Percentiles rank a stretch among this genome's conserved stretches.
These are phyloP conservation scores for Priceomyces castillae DNA, from an alignment of 805 yeast genomes.

Conservation along the genomic window DNA sequence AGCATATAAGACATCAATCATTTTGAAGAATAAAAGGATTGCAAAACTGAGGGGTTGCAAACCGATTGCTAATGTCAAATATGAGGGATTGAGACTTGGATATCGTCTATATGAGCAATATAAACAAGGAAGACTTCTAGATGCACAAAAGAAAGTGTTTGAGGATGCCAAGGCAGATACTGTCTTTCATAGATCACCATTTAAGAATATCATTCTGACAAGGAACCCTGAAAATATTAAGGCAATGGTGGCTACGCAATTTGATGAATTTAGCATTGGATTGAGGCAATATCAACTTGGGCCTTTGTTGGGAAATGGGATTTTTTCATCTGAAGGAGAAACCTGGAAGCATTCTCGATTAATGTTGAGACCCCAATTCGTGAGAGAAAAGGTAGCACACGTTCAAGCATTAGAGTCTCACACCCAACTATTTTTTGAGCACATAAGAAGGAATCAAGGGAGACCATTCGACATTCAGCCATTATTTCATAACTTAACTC, in stretches of 20 bases:
- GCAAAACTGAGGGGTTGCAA: background rate
- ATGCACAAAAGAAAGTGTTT: background rate
- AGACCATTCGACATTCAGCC: constrained; percentile 18
- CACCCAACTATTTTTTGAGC: constrained; percentile 12
- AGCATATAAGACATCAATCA: background rate
- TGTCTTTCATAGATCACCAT: background rate
- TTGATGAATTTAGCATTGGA: constrained; percentile 20
- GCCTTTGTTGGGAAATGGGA: constrained; percentile 20
- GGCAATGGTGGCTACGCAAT: constrained; percentile 20
- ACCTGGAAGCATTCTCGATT: constrained; percentile 24
- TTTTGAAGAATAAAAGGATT: background rate
- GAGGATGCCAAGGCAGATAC: constrained; percentile 1
- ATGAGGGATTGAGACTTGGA: background rate
- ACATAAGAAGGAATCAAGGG: constrained; percentile 10
- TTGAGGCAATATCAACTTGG: constrained; percentile 14
- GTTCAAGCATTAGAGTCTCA: constrained; percentile 16
- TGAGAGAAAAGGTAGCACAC: constrained; percentile 19
- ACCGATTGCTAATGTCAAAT: background rate
- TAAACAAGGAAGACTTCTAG: background rate
- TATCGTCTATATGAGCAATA: background rate
- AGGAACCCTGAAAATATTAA: constrained; percentile 21
- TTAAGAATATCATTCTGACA: constrained; percentile 8
- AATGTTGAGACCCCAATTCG: constrained; percentile 21
- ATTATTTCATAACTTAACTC: constrained; percentile 18
- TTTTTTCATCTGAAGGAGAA: constrained; percentile 19